Conservation (phyloP, 345 rosid species). For the Odontarrhena argentea region DNA sequence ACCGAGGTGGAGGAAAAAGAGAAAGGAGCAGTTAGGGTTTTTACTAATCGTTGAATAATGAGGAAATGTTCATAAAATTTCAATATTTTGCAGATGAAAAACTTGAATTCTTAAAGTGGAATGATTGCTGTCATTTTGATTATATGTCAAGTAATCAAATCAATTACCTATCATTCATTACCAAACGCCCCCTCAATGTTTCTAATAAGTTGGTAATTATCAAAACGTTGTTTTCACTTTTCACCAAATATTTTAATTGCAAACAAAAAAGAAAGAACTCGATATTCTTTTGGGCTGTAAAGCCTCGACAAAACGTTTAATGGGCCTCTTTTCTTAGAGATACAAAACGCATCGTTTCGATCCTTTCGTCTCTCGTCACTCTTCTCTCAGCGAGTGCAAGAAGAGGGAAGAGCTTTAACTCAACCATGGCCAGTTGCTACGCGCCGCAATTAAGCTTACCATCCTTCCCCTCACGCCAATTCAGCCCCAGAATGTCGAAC, state of each 20-base stretch:
- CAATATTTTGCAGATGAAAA: neutral
- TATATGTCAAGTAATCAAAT: conserved; percentile 23
- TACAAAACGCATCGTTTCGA: conserved; percentile 24
- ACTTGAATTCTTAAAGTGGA: conserved; percentile 5
- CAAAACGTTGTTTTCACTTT: neutral
- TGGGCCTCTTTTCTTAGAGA: conserved; percentile 7
- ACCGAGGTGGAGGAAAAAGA: conserved; percentile 1
- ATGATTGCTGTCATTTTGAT: conserved; percentile 13
- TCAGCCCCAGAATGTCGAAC: conserved; percentile 49
- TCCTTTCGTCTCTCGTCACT: neutral
- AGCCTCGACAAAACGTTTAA: neutral
- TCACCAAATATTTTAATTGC: neutral
- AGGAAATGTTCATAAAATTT: neutral
- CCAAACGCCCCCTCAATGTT: conserved; percentile 7
- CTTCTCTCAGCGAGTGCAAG: conserved; percentile 11
- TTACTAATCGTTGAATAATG: neutral
- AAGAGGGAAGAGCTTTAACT: neutral
- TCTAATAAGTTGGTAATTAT: neutral
- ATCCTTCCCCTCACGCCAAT: conserved; percentile 23
- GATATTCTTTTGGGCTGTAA: neutral
- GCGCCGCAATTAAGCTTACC: too few species aligned
- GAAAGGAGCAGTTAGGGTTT: neutral
- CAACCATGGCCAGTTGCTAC: too few species aligned
- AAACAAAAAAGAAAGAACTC: neutral
- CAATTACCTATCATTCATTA: neutral